Evolutionary conservation across 768 basidiomycete species (phyloP).

Genomic region (Mycena alexandri): DNA sequence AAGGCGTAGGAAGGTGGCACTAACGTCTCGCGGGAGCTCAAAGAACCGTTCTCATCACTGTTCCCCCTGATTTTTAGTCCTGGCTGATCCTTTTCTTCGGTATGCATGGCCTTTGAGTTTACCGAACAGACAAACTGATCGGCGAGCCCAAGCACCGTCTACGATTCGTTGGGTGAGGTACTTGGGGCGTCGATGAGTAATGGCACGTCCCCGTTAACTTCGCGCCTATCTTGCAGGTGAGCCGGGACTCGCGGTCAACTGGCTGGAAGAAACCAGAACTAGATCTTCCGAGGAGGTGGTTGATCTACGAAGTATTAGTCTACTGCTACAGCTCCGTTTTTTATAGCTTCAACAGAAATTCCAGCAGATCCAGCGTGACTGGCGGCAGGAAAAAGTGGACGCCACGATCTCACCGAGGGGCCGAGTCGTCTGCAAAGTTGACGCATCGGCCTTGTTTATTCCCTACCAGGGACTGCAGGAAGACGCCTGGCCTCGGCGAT

Average conservation of each 20-base stretch:
- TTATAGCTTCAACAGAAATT: constrained; percentile 63
- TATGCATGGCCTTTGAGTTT: constrained; percentile 46
- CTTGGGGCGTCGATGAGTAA: constrained; percentile 17
- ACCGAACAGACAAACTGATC: constrained; percentile 32
- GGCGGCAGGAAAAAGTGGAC: constrained; percentile 53
- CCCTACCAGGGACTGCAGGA: constrained; percentile 46
- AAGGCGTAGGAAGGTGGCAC: constrained; percentile 82
- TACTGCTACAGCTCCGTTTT: not conserved
- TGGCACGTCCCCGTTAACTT: constrained; percentile 28
- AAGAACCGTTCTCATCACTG: constrained; percentile 18
- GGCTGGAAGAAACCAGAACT: constrained; percentile 31
- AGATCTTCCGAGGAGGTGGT: constrained; percentile 30
- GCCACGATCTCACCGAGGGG: constrained; percentile 60
- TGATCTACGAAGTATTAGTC: not conserved
- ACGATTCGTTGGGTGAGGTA: constrained; percentile 35
- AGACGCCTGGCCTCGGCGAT: constrained; percentile 42
- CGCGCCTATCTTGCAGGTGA: constrained; percentile 25
- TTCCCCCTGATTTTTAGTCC: constrained; percentile 53
- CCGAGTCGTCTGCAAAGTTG: constrained; percentile 58
- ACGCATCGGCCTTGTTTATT: constrained; percentile 63
- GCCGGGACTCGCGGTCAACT: constrained; percentile 31
- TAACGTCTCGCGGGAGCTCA: constrained; percentile 23
- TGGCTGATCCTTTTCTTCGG: constrained; percentile 81
- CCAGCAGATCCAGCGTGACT: constrained; percentile 52
- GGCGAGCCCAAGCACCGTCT: constrained; percentile 26